A percentile compares a stretch with the other conserved stretches of the same genome.
Conservation (phyloP, 2,329 filamentous ascomycete genomes). For the Mariannaea sp. region DNA sequence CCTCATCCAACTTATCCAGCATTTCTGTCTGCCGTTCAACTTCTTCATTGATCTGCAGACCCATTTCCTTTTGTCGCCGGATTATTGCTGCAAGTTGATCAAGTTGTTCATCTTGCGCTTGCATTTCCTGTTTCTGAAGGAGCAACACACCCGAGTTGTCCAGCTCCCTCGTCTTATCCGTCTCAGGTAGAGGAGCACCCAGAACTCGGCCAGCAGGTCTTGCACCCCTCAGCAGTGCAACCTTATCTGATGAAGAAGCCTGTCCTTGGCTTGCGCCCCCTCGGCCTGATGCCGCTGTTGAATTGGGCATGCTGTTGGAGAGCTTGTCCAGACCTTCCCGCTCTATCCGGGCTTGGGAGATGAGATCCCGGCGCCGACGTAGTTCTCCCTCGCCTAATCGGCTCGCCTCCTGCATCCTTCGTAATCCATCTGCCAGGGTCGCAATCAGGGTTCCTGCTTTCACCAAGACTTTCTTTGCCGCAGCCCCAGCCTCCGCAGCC, state of each 20-base stretch:
- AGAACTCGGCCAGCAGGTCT: slow-evolving; percentile 65
- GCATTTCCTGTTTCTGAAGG: slow-evolving; percentile 74
- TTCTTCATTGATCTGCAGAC: slow-evolving; percentile 75
- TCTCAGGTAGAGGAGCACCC: slow-evolving; percentile 74
- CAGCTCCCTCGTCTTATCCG: slow-evolving; percentile 74
- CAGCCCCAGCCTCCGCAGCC: slow-evolving; percentile 67
- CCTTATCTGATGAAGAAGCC: slow-evolving; percentile 54
- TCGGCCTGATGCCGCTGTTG: slow-evolving; percentile 33
- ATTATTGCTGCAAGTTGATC: slow-evolving; percentile 71
- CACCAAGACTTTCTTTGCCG: slow-evolving; percentile 75
- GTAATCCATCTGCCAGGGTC: slow-evolving; percentile 69
- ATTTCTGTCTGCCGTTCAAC: slow-evolving; percentile 72
- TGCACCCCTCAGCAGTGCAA: slow-evolving; percentile 50
- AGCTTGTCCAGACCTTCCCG: slow-evolving; percentile 76
- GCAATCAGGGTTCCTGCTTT: slow-evolving; percentile 68
- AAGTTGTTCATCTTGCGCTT: slow-evolving; percentile 75
- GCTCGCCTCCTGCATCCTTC: slow-evolving; percentile 57
- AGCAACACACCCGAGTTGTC: slow-evolving; percentile 77
- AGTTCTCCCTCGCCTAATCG: slow-evolving; percentile 76
- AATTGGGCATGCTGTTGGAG: slow-evolving; percentile 58
- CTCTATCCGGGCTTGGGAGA: slow-evolving; percentile 72
- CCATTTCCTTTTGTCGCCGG: slow-evolving; percentile 76
- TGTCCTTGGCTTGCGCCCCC: slow-evolving; percentile 57
- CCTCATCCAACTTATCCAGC: slow-evolving; percentile 68
- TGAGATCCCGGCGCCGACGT: slow-evolving; percentile 70